Percentiles rank a stretch among this genome's conserved stretches.
These are phyloP conservation scores for Conidiobolus incongruus DNA, from an alignment of 371 early-diverging fungal genomes.

Conservation along the genomic window DNA sequence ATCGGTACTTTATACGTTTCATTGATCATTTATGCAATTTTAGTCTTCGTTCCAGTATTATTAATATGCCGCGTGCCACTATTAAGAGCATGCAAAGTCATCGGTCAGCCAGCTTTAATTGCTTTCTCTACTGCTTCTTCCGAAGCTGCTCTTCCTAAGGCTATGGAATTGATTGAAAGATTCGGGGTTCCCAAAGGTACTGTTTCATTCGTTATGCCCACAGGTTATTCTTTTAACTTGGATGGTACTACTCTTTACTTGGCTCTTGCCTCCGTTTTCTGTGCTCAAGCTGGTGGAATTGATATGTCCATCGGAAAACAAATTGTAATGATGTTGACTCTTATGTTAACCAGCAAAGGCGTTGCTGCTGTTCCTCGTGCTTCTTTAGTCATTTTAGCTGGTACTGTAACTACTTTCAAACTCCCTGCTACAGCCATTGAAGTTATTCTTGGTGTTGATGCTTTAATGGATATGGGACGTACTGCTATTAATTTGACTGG, in stretches of 20 bases:
- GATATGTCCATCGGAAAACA: constrained; percentile 30
- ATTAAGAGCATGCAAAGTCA: constrained; percentile 21
- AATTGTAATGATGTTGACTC: constrained; percentile 39
- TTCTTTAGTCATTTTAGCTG: constrained; percentile 31
- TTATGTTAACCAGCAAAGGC: constrained; percentile 58
- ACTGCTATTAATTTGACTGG: constrained; percentile 48
- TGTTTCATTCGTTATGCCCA: constrained; percentile 49
- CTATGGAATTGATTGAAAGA: constrained; percentile 42
- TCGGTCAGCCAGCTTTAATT: constrained; percentile 40
- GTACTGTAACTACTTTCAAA: constrained; percentile 22
- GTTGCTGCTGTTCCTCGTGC: constrained; percentile 66
- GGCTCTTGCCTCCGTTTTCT: constrained; percentile 33
- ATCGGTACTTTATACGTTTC: constrained; percentile 41
- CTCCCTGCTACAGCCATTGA: constrained; percentile 28
- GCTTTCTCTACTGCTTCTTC: constrained; percentile 73
- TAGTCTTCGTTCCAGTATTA: constrained; percentile 40
- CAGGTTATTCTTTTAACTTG: constrained; percentile 64
- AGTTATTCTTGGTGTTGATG: constrained; percentile 48
- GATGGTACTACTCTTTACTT: constrained; percentile 63
- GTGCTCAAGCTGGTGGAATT: constrained; percentile 39
- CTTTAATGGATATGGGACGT: constrained; percentile 58
- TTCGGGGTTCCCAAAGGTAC: constrained; percentile 48
- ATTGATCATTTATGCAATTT: constrained; percentile 25
- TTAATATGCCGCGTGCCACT: constrained; percentile 28
- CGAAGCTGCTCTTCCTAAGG: constrained; percentile 54